Percentiles rank a stretch among this genome's conserved stretches.
phyloP scores from a whole-genome alignment of 441 rosid genomes.

The Pelargonium fulgidum region DNA sequence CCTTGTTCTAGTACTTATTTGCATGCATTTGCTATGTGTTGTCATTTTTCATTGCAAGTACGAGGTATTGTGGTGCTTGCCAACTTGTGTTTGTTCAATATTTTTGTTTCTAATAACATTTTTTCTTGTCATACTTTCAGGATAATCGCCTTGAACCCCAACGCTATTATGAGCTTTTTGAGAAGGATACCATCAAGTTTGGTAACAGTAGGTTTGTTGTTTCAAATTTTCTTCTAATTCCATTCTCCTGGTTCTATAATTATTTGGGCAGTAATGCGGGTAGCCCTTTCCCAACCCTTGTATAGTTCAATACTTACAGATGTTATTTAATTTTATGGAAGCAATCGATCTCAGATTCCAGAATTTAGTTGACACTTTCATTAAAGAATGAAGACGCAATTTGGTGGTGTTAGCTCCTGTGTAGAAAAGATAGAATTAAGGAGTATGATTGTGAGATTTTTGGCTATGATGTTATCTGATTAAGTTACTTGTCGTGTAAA shows the following conservation, averaged over 20 bases:
- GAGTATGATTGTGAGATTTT: background rate
- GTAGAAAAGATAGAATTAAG: background rate
- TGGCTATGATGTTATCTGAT: background rate
- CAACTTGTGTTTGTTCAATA: conserved; percentile 9
- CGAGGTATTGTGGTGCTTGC: conserved; percentile 7
- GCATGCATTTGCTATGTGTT: background rate
- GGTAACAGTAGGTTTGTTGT: conserved; percentile 80
- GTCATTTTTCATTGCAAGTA: conserved; percentile 2
- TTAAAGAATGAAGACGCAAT: background rate
- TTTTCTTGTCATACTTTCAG: conserved; percentile 37
- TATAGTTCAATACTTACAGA: no score
- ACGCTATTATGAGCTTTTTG: conserved; percentile 84
- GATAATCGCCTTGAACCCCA: conserved; percentile 79
- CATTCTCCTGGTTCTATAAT: background rate
- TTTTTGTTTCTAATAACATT: background rate
- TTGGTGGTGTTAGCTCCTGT: background rate
- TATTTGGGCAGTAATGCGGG: no score
- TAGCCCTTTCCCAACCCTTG: background rate
- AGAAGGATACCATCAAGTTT: conserved; percentile 82
- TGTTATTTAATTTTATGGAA: background rate
- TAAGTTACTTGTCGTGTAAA: background rate
- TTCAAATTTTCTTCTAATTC: background rate
- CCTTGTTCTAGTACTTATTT: background rate
- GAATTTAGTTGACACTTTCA: background rate
- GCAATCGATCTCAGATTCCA: background rate